A percentile compares a stretch with the other conserved stretches of the same genome.
phyloP scores from a whole-genome alignment of 345 rosid species.

The Gossypium bickii region DNA sequence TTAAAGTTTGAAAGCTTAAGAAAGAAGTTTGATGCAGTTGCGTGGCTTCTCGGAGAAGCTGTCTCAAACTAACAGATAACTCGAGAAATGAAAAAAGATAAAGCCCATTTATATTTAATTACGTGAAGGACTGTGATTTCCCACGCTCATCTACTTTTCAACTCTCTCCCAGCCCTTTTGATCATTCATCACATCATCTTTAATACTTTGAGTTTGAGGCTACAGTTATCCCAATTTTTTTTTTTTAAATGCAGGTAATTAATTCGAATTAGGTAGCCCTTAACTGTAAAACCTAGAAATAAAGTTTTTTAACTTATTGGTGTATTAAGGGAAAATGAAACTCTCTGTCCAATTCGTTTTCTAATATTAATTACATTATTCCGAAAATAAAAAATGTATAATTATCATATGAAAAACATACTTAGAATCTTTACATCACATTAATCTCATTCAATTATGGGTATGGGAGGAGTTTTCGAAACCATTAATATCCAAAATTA shows the following conservation, averaged over 20 bases:
- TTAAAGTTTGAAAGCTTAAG: conserved; percentile 19
- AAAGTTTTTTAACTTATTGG: not conserved
- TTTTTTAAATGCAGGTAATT: not conserved
- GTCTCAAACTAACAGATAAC: not conserved
- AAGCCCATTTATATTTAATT: not conserved
- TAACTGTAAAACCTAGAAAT: no score
- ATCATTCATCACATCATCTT: not conserved
- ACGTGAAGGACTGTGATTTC: not conserved
- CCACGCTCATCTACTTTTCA: not conserved
- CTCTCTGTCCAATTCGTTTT: not conserved
- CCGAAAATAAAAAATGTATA: not conserved
- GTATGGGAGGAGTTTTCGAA: not conserved
- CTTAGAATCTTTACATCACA: conserved; percentile 1
- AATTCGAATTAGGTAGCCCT: not conserved
- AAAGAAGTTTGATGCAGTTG: conserved; percentile 12
- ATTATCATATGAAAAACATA: not conserved
- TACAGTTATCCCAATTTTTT: no score
- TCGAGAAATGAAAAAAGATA: not conserved
- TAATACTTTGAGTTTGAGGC: no score
- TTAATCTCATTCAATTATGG: not conserved
- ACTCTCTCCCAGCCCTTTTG: not conserved
- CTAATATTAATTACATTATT: not conserved
- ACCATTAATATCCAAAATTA: not conserved
- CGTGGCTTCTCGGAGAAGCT: conserved; percentile 24
- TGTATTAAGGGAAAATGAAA: not conserved